A percentile compares a stretch with the other conserved stretches of the same genome.
Conservation (phyloP, 345 rosid species). For the Dipteronia sinensis region DNA sequence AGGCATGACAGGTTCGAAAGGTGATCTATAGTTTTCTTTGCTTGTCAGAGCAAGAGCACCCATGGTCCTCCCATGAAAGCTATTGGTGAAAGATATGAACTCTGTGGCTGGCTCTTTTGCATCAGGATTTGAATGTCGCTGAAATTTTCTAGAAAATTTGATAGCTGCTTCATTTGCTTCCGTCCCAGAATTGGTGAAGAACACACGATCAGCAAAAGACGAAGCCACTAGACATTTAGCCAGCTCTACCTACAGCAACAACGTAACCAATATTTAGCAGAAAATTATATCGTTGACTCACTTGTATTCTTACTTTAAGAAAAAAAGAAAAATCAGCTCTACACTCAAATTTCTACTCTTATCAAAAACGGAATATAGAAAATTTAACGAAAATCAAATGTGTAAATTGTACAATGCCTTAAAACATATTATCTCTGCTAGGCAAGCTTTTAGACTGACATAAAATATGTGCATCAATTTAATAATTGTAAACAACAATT, state of each 20-base stretch:
- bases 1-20: conserved; percentile 98
- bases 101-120: conserved; percentile 54
- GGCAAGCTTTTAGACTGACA: background rate
- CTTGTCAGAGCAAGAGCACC: conserved; percentile 95
- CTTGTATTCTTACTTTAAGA: background rate
- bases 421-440: background rate
- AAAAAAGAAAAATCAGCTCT: background rate
- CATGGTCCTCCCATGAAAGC: conserved; percentile 96
- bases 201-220: conserved; percentile 85
- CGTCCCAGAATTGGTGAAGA: conserved; percentile 85
- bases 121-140: conserved; percentile 60
- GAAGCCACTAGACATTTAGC: conserved; percentile 70
- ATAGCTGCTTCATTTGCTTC: conserved; percentile 99
- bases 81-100: conserved; percentile 71
- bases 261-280: background rate
- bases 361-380: background rate
- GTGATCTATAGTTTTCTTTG: conserved; percentile 80
- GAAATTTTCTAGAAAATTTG: conserved; percentile 87
- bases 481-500: background rate
- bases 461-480: background rate
- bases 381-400: background rate
- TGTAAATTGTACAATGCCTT: background rate
- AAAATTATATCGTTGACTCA: background rate
- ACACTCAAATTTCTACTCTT: background rate
- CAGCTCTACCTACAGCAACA: conserved; percentile 64